phyloP scores from a whole-genome alignment of 2,329 filamentous ascomycete species.

The Botrytis cinerea region DNA sequence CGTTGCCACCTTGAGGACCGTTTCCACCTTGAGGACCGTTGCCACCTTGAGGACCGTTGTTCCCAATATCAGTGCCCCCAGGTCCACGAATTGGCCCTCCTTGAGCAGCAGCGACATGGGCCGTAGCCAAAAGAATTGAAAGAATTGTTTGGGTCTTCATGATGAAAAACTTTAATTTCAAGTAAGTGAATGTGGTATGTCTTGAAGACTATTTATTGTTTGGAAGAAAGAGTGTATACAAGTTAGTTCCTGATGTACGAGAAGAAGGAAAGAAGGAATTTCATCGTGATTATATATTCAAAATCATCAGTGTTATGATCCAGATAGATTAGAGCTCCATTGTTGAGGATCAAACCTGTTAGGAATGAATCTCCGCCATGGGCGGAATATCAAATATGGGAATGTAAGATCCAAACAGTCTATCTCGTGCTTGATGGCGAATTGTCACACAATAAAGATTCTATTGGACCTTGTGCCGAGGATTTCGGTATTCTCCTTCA shows the following conservation, averaged over 20 bases:
- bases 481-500: neutral
- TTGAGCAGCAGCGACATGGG: slow-evolving; percentile 4
- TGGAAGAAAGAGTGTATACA: slow-evolving; percentile 23
- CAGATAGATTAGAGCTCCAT: slow-evolving; percentile 2
- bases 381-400: neutral
- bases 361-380: slow-evolving; percentile 11
- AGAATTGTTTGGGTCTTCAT: slow-evolving; percentile 3
- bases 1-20: too few species aligned
- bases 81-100: neutral
- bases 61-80: neutral
- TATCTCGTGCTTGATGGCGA: slow-evolving; percentile 2
- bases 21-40: too few species aligned
- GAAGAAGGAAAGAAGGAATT: neutral
- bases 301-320: neutral
- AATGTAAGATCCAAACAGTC: slow-evolving; percentile 4
- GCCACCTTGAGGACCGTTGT: too few species aligned
- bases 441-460: neutral
- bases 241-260: slow-evolving; percentile 16
- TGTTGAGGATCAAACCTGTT: neutral
- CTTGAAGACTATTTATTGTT: slow-evolving; percentile 17
- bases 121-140: slow-evolving; percentile 10
- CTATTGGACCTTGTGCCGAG: neutral
- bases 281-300: slow-evolving; percentile 16
- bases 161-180: slow-evolving; percentile 14
- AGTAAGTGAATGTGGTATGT: slow-evolving; percentile 16